Conservation (phyloP, 2,329 filamentous ascomycete species). For the Fusarium sp. region DNA sequence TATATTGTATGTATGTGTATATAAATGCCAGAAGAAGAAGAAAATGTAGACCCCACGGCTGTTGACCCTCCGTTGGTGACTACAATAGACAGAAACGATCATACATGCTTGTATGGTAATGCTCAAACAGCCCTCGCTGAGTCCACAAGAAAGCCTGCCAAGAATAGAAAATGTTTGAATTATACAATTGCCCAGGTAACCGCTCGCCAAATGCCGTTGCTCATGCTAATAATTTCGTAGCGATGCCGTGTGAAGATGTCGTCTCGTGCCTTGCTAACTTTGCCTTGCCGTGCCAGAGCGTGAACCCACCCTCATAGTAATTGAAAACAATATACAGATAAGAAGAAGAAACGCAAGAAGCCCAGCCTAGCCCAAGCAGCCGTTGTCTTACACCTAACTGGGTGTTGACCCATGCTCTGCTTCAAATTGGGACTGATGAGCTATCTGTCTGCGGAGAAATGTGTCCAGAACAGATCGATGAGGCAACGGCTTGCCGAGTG, state of each 20-base stretch:
- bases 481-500: background rate
- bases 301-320: slow-evolving; percentile 4
- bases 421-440: slow-evolving; percentile 7
- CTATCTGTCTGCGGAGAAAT: slow-evolving; percentile 1
- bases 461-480: background rate
- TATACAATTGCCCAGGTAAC: slow-evolving; percentile 29
- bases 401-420: slow-evolving; percentile 6
- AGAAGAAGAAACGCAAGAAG: slow-evolving; percentile 5
- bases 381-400: slow-evolving; percentile 7
- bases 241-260: slow-evolving; percentile 18
- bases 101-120: slow-evolving; percentile 28
- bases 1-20: slow-evolving; percentile 14
- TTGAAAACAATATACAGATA: slow-evolving; percentile 20
- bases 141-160: background rate
- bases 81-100: slow-evolving; percentile 1
- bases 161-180: background rate
- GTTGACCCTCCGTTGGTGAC: background rate
- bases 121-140: slow-evolving; percentile 8
- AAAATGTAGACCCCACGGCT: background rate
- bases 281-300: slow-evolving; percentile 6
- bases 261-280: slow-evolving; percentile 2
- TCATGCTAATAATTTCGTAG: slow-evolving; percentile 23
- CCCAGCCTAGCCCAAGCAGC: background rate
- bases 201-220: slow-evolving; percentile 28
- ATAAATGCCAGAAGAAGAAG: background rate